phyloP scores from a whole-genome alignment of 2,329 filamentous ascomycete species.

The Ceratocystis cacaofunesta region DNA sequence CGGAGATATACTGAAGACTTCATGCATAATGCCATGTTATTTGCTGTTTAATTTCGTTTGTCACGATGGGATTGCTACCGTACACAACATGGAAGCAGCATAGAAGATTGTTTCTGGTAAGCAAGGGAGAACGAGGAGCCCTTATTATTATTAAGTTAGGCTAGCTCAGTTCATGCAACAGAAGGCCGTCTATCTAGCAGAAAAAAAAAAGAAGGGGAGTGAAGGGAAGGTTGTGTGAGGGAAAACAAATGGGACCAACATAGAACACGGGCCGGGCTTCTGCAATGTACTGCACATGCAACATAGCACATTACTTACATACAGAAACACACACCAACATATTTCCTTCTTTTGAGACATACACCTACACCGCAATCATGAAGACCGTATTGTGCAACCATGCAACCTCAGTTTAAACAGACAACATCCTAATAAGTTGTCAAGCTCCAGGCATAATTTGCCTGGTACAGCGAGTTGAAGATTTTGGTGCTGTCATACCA shows the following conservation, averaged over 20 bases:
- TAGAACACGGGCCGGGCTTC: background rate
- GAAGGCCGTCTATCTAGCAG: background rate
- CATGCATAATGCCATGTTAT: background rate
- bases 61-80: background rate
- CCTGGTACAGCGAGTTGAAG: background rate
- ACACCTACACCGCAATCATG: background rate
- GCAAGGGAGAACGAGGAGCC: background rate
- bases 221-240: background rate
- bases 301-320: background rate
- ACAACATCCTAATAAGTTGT: background rate
- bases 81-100: background rate
- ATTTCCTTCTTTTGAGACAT: background rate
- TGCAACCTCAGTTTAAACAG: background rate
- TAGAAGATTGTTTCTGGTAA: background rate
- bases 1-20: background rate
- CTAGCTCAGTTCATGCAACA: background rate
- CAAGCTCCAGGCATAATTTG: background rate
- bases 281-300: conserved; percentile 1
- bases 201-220: background rate
- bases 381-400: background rate
- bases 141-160: background rate
- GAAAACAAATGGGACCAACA: background rate
- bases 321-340: background rate
- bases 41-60: background rate
- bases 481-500: background rate